A percentile compares a stretch with the other conserved stretches of the same genome.
Evolutionary conservation across 2,329 filamentous ascomycete genomes (phyloP).

Genomic region (Cadophora malorum): DNA sequence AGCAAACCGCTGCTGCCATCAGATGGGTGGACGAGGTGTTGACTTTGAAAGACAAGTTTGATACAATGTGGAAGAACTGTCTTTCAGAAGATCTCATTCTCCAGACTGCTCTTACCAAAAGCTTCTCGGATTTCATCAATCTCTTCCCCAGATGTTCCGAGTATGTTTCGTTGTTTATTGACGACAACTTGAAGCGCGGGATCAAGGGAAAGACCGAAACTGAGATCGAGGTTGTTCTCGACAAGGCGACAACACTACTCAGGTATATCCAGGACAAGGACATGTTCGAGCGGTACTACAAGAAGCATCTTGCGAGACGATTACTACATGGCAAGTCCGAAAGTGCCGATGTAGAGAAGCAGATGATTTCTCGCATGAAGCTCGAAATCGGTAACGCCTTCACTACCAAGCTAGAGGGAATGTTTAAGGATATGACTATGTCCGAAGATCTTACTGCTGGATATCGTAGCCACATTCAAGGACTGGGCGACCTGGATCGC

Average conservation of each 20-base stretch:
- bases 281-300: conserved; percentile 96
- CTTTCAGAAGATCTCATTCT: conserved; percentile 79
- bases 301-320: conserved; percentile 90
- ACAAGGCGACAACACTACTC: conserved; percentile 87
- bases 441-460: conserved; percentile 81
- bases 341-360: conserved; percentile 90
- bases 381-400: conserved; percentile 94
- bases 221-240: conserved; percentile 83
- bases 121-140: conserved; percentile 94
- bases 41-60: conserved; percentile 85
- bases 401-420: conserved; percentile 90
- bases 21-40: conserved; percentile 96
- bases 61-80: conserved; percentile 74
- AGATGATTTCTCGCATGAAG: conserved; percentile 97
- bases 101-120: conserved; percentile 82
- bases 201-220: conserved; percentile 91
- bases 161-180: conserved; percentile 94
- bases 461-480: conserved; percentile 73
- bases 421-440: conserved; percentile 95
- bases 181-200: conserved; percentile 93
- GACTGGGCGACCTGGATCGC: conserved; percentile 57
- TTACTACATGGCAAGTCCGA: conserved; percentile 88
- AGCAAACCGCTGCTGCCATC: conserved; percentile 85
- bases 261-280: conserved; percentile 92
- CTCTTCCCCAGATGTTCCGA: conserved; percentile 85